Conservation (phyloP, 1,284 basidiomycete genomes). For the Fereydounia khargensis region DNA sequence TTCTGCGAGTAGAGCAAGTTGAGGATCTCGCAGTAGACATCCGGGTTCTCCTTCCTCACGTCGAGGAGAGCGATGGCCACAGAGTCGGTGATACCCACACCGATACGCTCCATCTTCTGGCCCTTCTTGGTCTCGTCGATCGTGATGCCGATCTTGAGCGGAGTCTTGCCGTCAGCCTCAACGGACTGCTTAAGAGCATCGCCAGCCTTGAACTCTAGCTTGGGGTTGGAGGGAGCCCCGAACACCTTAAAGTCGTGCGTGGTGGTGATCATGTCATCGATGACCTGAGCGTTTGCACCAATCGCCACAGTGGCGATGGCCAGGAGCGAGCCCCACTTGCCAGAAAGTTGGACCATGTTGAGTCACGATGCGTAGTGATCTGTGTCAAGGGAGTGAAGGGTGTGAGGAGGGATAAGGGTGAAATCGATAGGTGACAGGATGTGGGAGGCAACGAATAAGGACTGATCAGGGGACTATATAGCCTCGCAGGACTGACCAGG, state of each 20-base stretch:
- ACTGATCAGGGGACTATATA: too few species aligned
- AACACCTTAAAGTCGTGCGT: neutral
- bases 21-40: conserved; percentile 1
- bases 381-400: too few species aligned
- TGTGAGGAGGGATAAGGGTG: too few species aligned
- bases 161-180: neutral
- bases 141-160: neutral
- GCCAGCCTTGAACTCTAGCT: neutral
- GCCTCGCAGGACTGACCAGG: too few species aligned
- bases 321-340: neutral
- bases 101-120: neutral
- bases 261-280: neutral
- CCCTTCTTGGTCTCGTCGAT: neutral
- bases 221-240: neutral
- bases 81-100: neutral
- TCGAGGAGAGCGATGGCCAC: neutral
- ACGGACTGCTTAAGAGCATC: neutral
- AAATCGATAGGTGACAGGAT: too few species aligned
- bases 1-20: conserved; percentile 1
- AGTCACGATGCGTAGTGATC: neutral
- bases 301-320: neutral
- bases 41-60: neutral
- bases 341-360: neutral
- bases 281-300: neutral
- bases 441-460: too few species aligned